Conservation (phyloP, 1,139 yeast species). For the Debaryomyces robertsiae region DNA sequence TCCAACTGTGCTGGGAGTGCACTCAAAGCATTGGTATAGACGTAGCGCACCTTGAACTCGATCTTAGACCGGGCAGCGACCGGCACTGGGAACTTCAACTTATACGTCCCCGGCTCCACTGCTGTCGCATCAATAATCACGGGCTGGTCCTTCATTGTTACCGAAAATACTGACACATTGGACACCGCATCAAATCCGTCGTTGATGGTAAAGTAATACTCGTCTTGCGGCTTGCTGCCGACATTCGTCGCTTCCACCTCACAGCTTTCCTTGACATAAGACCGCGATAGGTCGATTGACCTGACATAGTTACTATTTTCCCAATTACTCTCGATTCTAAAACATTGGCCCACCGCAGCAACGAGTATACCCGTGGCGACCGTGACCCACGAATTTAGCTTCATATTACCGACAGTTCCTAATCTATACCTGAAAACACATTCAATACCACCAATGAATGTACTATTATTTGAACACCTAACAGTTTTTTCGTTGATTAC, state of each 20-base stretch:
- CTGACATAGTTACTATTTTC: conserved; percentile 49
- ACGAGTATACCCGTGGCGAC: conserved; percentile 5
- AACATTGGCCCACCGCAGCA: conserved; percentile 6
- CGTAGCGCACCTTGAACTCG: conserved; percentile 54
- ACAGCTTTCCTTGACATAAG: conserved; percentile 68
- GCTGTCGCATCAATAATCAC: conserved; percentile 33
- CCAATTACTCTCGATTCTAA: conserved; percentile 33
- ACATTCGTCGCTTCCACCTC: conserved; percentile 61
- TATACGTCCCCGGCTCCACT: conserved; percentile 36
- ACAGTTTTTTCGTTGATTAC: conserved; percentile 6
- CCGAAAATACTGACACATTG: conserved; percentile 52
- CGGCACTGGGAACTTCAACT: conserved; percentile 62
- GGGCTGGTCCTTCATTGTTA: conserved; percentile 33
- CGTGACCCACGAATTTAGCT: conserved; percentile 10
- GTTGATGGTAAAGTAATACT: conserved; percentile 58
- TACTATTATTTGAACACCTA: conserved; percentile 7
- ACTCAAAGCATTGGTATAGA: conserved; percentile 48
- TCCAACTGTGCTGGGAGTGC: conserved; percentile 69
- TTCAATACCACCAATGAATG: too few species aligned
- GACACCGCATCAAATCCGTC: conserved; percentile 46
- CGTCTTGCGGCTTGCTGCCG: conserved; percentile 53
- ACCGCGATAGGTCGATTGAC: conserved; percentile 61
- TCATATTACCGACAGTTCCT: conserved; percentile 6
- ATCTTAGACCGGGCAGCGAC: conserved; percentile 62
- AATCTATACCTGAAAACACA: neutral